A percentile compares a stretch with the other conserved stretches of the same genome.
Evolutionary conservation across 306 rosid species (phyloP).

Genomic region (Cucurbita pepo): DNA sequence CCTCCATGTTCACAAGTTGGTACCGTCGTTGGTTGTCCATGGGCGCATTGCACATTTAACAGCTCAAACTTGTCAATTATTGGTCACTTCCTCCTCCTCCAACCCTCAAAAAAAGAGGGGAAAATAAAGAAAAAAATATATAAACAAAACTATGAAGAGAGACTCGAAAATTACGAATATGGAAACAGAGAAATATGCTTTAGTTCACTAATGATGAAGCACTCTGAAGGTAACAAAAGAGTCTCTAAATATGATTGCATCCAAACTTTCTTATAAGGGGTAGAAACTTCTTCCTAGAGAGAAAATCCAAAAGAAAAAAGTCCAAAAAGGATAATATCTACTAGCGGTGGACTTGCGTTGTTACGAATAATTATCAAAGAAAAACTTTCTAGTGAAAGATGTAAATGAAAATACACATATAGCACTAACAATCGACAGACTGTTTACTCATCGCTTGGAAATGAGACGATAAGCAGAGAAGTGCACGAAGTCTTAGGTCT

Average conservation of each 20-base stretch:
- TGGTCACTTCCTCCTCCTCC: neutral
- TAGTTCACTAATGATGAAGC: slow-evolving; percentile 80
- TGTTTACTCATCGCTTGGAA: neutral
- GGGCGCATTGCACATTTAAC: slow-evolving; percentile 59
- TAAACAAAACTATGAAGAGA: neutral
- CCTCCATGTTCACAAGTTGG: slow-evolving; percentile 74
- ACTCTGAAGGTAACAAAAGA: slow-evolving; percentile 82
- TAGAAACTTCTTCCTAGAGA: too few relatives aligned
- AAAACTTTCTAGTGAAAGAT: neutral
- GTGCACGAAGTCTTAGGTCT: neutral
- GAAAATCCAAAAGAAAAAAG: too few relatives aligned
- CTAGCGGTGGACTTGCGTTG: too few relatives aligned
- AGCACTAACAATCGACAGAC: neutral
- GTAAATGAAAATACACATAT: neutral
- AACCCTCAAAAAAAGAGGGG: neutral
- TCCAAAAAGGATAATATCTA: too few relatives aligned
- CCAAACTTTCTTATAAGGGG: too few relatives aligned
- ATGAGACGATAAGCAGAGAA: too few relatives aligned
- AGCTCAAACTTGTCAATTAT: neutral
- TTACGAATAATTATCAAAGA: neutral
- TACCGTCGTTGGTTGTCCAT: slow-evolving; percentile 83
- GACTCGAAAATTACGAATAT: slow-evolving; percentile 26
- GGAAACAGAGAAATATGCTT: slow-evolving; percentile 73
- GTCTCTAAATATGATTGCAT: too few relatives aligned
- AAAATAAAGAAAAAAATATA: neutral